Evolutionary conservation across 352 stramenopile species (phyloP).

Genomic region (Phytophthora chlamydospora): DNA sequence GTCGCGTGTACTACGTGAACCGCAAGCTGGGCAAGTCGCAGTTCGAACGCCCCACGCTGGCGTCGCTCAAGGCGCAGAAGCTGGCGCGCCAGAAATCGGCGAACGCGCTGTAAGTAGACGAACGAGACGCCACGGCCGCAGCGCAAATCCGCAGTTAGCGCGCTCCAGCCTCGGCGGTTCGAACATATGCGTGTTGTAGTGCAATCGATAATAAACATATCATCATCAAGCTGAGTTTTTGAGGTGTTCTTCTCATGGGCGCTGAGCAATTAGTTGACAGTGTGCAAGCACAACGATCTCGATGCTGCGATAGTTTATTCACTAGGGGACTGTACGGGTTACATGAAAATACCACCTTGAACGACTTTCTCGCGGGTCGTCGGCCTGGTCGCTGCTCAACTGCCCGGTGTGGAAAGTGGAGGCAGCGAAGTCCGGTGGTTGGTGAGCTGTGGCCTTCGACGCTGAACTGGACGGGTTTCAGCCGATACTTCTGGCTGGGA

Average conservation of each 20-base stretch:
- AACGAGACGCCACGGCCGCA: slow-evolving; percentile 14
- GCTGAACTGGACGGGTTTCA: slow-evolving; percentile 11
- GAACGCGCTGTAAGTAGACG: slow-evolving; percentile 43
- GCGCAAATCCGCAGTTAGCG: slow-evolving; percentile 22
- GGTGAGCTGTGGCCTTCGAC: slow-evolving; percentile 15
- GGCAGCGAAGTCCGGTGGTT: slow-evolving; percentile 14
- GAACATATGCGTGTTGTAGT: slow-evolving; percentile 34
- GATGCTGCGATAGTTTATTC: slow-evolving; percentile 17
- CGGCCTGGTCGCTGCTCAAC: slow-evolving; percentile 11
- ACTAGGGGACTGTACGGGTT: slow-evolving; percentile 6
- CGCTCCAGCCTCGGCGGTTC: slow-evolving; percentile 24
- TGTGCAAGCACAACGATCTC: slow-evolving; percentile 6
- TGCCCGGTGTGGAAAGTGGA: slow-evolving; percentile 21
- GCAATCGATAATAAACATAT: slow-evolving; percentile 42
- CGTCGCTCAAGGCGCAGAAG: slow-evolving; percentile 86
- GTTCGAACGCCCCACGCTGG: slow-evolving; percentile 85
- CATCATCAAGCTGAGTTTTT: slow-evolving; percentile 12
- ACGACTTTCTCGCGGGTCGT: slow-evolving; percentile 15
- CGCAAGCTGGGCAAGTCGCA: slow-evolving; percentile 87
- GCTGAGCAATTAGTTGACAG: no score
- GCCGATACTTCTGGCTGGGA: slow-evolving; percentile 22
- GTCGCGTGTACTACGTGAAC: slow-evolving; percentile 90
- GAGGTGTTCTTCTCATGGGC: no score
- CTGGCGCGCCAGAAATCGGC: slow-evolving; percentile 71
- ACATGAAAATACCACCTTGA: slow-evolving; percentile 21